Evolutionary conservation across 2,329 filamentous ascomycete species (phyloP).

Genomic region (Aureobasidium sp.): DNA sequence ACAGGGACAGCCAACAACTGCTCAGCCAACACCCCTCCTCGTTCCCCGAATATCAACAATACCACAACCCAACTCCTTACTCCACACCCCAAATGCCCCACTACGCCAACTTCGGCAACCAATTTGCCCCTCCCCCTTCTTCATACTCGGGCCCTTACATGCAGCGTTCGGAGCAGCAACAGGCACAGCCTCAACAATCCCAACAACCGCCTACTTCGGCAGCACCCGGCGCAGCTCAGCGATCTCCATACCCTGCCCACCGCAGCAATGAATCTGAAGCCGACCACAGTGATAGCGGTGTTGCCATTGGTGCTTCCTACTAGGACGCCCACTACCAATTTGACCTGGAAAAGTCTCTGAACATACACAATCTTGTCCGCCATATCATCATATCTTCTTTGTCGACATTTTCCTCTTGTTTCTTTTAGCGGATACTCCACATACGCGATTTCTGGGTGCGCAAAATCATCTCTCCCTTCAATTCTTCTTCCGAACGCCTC

Average conservation of each 20-base stretch:
- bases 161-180: constrained; percentile 9
- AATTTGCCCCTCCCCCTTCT: not conserved
- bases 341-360: no score
- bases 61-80: constrained; percentile 13
- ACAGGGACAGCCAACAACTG: constrained; percentile 17
- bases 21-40: constrained; percentile 17
- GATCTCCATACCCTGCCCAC: constrained; percentile 8
- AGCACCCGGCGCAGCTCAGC: not conserved
- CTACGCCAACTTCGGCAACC: constrained; percentile 14
- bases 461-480: not conserved
- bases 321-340: not conserved
- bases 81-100: constrained; percentile 20
- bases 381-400: not conserved
- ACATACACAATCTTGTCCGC: no score
- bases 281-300: constrained; percentile 16
- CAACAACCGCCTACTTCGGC: not conserved
- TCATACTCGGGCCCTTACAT: constrained; percentile 7
- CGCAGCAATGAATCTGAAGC: constrained; percentile 12
- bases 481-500: not conserved
- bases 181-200: constrained; percentile 12
- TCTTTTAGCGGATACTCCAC: constrained; percentile 5
- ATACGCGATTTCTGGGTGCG: not conserved
- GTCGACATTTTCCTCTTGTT: not conserved
- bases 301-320: constrained; percentile 15
- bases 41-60: constrained; percentile 20